Evolutionary conservation across 176 grass and related monocot species (phyloP).

Genomic region (barley (Hordeum vulgare)): DNA sequence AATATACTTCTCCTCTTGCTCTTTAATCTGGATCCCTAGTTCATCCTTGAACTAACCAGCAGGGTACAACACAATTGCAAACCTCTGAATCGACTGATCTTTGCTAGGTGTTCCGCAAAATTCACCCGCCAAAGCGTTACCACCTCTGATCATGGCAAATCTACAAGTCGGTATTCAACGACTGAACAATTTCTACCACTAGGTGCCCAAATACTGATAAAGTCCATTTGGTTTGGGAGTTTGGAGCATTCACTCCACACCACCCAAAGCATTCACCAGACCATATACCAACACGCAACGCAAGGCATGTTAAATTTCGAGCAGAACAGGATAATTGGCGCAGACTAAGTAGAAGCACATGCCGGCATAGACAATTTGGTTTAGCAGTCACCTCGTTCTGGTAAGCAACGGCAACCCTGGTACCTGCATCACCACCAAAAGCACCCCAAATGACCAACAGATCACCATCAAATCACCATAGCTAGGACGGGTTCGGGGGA

Average conservation of each 20-base stretch:
- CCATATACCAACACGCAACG: not conserved
- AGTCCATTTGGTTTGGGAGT: not conserved
- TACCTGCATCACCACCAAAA: conserved; percentile 47
- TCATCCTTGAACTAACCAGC: too few relatives aligned
- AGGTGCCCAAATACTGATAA: not conserved
- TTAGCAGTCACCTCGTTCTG: conserved; percentile 72
- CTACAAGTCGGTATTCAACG: not conserved
- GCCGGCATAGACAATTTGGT: not conserved
- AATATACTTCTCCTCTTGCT: too few relatives aligned
- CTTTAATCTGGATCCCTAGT: too few relatives aligned
- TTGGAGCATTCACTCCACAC: not conserved
- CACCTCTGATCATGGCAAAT: not conserved
- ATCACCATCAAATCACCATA: not conserved
- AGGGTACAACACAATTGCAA: not conserved
- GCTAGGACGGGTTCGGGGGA: not conserved
- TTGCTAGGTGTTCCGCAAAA: not conserved
- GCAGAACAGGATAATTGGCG: not conserved
- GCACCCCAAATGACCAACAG: conserved; percentile 3
- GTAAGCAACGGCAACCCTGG: conserved; percentile 75
- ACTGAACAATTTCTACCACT: not conserved
- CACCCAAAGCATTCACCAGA: not conserved
- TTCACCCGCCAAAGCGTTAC: not conserved
- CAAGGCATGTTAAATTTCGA: not conserved
- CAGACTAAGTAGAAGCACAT: not conserved
- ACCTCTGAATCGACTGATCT: not conserved